These are phyloP conservation scores for Leucogyrophana mollusca DNA, from an alignment of 768 basidiomycete species.

Conservation along the genomic window DNA sequence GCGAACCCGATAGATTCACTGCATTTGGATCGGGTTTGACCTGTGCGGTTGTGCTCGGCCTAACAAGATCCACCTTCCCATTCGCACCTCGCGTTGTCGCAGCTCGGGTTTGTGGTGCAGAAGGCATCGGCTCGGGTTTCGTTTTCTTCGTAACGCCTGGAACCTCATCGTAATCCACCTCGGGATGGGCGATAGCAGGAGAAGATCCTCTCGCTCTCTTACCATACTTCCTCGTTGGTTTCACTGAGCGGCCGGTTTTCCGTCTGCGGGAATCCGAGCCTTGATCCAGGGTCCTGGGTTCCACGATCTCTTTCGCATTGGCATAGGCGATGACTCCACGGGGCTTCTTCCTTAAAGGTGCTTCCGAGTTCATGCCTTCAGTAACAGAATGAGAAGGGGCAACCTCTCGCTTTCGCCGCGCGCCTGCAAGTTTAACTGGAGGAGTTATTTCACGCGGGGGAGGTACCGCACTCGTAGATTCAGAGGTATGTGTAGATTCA, in stretches of 20 bases:
- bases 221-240: slow-evolving; percentile 28
- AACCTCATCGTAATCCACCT: slow-evolving; percentile 32
- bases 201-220: slow-evolving; percentile 35
- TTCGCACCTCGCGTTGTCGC: slow-evolving; percentile 27
- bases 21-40: too few species aligned
- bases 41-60: too few species aligned
- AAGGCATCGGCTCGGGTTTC: slow-evolving; percentile 2
- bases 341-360: slow-evolving; percentile 18
- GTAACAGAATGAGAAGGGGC: slow-evolving; percentile 1
- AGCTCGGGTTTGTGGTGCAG: slow-evolving; percentile 8
- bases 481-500: too few species aligned
- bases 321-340: slow-evolving; percentile 7
- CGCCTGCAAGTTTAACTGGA: slow-evolving; percentile 17
- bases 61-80: neutral
- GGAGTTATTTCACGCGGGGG: too few species aligned
- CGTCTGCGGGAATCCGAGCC: too few species aligned
- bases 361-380: slow-evolving; percentile 15
- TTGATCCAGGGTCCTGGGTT: too few species aligned
- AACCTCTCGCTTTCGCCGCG: slow-evolving; percentile 25
- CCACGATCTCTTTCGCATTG: neutral
- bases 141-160: slow-evolving; percentile 12
- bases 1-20: too few species aligned
- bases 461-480: too few species aligned
- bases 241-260: neutral
- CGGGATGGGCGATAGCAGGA: slow-evolving; percentile 11